Percentiles rank a stretch among this genome's conserved stretches.
Evolutionary conservation across 352 stramenopile species (phyloP).

Genomic region (Globisporangium emineosum): DNA sequence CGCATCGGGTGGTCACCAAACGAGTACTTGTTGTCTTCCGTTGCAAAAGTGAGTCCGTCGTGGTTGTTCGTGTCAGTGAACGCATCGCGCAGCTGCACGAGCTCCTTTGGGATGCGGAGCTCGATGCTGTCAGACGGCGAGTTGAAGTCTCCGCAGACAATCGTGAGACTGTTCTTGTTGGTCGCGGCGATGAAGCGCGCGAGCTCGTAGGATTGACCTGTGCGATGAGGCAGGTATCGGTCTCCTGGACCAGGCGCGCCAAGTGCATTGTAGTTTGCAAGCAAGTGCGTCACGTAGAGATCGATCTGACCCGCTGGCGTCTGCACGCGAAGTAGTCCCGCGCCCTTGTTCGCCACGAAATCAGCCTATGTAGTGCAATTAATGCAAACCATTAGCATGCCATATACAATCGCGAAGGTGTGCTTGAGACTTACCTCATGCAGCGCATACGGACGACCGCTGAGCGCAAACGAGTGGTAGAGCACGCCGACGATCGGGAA

Average conservation of each 20-base stretch:
- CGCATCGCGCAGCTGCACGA: conserved; percentile 56
- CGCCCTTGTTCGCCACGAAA: conserved; percentile 80
- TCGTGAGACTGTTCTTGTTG: conserved; percentile 42
- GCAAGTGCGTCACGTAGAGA: conserved; percentile 73
- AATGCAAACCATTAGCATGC: neutral
- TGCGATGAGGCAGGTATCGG: conserved; percentile 62
- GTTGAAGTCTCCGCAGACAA: conserved; percentile 83
- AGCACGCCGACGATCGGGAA: conserved; percentile 57
- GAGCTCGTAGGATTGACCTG: conserved; percentile 71
- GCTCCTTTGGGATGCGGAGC: conserved; percentile 48
- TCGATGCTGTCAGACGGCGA: conserved; percentile 74
- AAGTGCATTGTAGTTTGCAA: conserved; percentile 80
- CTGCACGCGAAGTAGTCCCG: conserved; percentile 61
- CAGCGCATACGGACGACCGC: conserved; percentile 70
- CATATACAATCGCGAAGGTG: neutral
- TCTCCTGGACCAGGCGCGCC: conserved; percentile 64
- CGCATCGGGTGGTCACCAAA: conserved; percentile 79
- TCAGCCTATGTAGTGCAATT: conserved; percentile 30
- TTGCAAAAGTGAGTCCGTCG: conserved; percentile 69
- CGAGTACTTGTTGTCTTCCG: conserved; percentile 79
- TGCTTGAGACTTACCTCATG: conserved; percentile 33
- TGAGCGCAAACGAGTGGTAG: conserved; percentile 78
- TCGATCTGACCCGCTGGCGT: conserved; percentile 58
- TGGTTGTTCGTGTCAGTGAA: conserved; percentile 68
- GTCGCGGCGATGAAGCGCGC: conserved; percentile 67